Evolutionary conservation across 257 asterid species (phyloP).

Genomic region (Osmanthus fragrans): DNA sequence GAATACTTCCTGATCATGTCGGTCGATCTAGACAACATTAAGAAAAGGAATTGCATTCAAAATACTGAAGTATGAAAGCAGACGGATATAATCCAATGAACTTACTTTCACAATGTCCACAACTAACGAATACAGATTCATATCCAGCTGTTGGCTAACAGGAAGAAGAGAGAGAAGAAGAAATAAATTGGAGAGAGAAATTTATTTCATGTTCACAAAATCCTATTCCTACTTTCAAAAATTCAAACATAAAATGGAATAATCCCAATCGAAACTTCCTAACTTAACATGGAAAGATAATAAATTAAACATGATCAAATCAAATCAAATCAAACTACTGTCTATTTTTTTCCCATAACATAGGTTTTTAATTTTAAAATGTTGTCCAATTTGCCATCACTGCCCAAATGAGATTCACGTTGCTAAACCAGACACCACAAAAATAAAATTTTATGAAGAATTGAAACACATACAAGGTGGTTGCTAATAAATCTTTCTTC

Average conservation of each 20-base stretch:
- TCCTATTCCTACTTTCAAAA: neutral
- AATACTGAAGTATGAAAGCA: slow-evolving; percentile 5
- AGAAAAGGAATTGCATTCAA: neutral
- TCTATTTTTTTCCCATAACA: too few relatives aligned
- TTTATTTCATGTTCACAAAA: neutral
- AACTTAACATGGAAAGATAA: too few relatives aligned
- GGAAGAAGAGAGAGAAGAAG: neutral
- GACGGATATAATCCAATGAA: slow-evolving; percentile 9
- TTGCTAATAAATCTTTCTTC: slow-evolving; percentile 61
- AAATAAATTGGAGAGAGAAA: neutral
- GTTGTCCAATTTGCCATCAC: too few relatives aligned
- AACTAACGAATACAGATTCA: slow-evolving; percentile 7
- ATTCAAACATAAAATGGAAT: neutral
- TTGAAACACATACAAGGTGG: slow-evolving; percentile 56
- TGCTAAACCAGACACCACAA: neutral
- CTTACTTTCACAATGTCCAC: neutral
- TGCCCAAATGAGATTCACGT: too few relatives aligned
- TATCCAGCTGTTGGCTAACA: neutral
- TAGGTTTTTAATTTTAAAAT: too few relatives aligned
- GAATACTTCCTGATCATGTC: neutral
- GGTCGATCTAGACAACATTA: neutral
- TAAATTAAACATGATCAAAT: too few relatives aligned
- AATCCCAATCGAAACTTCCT: neutral
- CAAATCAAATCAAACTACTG: too few relatives aligned
- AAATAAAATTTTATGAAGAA: slow-evolving; percentile 6